phyloP scores from a whole-genome alignment of 2,329 filamentous ascomycete genomes.

The Pezicula neosporulosa region DNA sequence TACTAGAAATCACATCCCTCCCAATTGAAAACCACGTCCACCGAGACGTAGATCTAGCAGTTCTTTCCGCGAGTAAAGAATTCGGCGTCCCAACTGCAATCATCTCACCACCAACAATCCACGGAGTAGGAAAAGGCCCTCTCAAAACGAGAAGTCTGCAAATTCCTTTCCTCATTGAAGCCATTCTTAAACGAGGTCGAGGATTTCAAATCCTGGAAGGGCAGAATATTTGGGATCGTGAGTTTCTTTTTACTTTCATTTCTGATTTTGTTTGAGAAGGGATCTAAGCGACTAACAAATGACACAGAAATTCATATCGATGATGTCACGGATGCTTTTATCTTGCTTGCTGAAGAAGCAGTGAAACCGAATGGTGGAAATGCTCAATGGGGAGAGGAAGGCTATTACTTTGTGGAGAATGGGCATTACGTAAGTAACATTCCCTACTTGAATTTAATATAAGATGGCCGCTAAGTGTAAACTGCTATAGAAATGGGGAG shows the following conservation, averaged over 20 bases:
- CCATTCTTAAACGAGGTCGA: constrained; percentile 44
- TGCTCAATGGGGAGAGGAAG: constrained; percentile 47
- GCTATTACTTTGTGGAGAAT: constrained; percentile 55
- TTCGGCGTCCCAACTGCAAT: constrained; percentile 53
- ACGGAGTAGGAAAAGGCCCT: constrained; percentile 55
- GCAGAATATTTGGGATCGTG: constrained; percentile 44
- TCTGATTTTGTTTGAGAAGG: too few relatives aligned
- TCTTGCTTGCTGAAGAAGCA: constrained; percentile 49
- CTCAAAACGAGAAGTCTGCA: constrained; percentile 52
- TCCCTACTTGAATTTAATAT: too few relatives aligned
- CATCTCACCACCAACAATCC: constrained; percentile 63
- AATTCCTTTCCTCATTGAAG: constrained; percentile 47
- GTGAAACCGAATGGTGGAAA: constrained; percentile 35
- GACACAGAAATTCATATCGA: constrained; percentile 46
- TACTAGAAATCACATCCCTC: constrained; percentile 50
- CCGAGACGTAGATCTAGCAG: constrained; percentile 65
- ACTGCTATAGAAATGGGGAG: constrained; percentile 40
- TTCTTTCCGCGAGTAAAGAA: constrained; percentile 41
- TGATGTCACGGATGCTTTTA: constrained; percentile 50
- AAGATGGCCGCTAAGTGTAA: too few relatives aligned
- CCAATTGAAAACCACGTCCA: constrained; percentile 56
- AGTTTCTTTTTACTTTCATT: background rate
- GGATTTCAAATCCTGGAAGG: constrained; percentile 49
- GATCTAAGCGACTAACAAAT: background rate
- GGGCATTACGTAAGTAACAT: constrained; percentile 33